Evolutionary conservation across 108 stramenopile species (phyloP).

Genomic region (Cylindrotheca fusiformis): DNA sequence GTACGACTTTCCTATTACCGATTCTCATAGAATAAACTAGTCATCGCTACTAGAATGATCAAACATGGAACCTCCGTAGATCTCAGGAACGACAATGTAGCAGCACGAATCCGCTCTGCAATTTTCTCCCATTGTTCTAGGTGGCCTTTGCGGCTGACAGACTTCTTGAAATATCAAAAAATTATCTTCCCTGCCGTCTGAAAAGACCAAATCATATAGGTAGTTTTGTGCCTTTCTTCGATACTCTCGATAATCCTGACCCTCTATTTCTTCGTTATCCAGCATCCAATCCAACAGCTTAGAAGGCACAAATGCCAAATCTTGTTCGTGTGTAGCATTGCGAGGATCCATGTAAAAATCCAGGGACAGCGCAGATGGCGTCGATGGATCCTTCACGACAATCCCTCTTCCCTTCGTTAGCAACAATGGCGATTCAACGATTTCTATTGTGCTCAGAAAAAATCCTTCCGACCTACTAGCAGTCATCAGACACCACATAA

Average conservation of each 20-base stretch:
- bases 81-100: conserved; percentile 30
- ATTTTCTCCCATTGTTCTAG: conserved; percentile 20
- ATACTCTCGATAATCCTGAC: neutral
- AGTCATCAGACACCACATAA: conserved; percentile 34
- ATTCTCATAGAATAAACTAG: neutral
- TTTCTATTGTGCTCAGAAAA: conserved; percentile 27
- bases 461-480: conserved; percentile 25
- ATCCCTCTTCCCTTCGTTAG: conserved; percentile 24
- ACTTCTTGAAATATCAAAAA: conserved; percentile 26
- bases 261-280: conserved; percentile 3
- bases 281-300: conserved; percentile 15
- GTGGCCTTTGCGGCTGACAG: conserved; percentile 17
- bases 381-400: conserved; percentile 2
- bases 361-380: conserved; percentile 10
- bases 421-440: conserved; percentile 19
- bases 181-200: conserved; percentile 2
- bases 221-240: neutral
- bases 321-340: neutral
- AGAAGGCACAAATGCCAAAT: conserved; percentile 14
- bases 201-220: conserved; percentile 16
- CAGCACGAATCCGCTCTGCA: conserved; percentile 15
- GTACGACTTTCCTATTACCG: no score
- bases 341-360: conserved; percentile 31
- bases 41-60: neutral
- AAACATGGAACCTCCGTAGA: conserved; percentile 18